These are phyloP conservation scores for Fusarium nurragi DNA, from an alignment of 2,329 filamentous ascomycete genomes.

Conservation along the genomic window DNA sequence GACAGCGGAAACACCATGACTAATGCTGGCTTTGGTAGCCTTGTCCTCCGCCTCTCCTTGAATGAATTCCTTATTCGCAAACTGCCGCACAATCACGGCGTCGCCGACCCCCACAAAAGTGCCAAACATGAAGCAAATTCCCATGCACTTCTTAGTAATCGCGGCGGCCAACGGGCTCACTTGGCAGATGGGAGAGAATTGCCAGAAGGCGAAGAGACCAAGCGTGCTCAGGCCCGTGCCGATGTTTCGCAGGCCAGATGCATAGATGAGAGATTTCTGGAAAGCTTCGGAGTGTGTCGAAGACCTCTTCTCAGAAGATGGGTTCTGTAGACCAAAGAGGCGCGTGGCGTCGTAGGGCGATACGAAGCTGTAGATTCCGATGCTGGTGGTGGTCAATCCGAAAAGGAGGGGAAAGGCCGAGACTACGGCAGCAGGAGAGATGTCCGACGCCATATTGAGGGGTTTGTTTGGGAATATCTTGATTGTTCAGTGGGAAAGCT, in stretches of 20 bases:
- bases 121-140: slow-evolving; percentile 24
- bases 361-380: slow-evolving; percentile 33
- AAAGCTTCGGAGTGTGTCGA: slow-evolving; percentile 12
- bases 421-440: slow-evolving; percentile 1
- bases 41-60: slow-evolving; percentile 6
- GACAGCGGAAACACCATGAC: slow-evolving; percentile 10
- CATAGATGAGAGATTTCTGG: slow-evolving; percentile 21
- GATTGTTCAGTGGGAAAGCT: too few relatives aligned
- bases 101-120: slow-evolving; percentile 26
- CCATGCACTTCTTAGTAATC: slow-evolving; percentile 11
- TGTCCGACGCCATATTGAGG: slow-evolving; percentile 1
- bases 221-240: slow-evolving; percentile 17
- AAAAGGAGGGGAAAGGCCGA: slow-evolving; percentile 24
- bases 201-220: slow-evolving; percentile 26
- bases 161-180: slow-evolving; percentile 9
- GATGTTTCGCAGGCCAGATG: slow-evolving; percentile 17
- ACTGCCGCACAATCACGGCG: slow-evolving; percentile 19
- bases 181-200: slow-evolving; percentile 20
- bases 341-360: slow-evolving; percentile 22
- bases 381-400: slow-evolving; percentile 8
- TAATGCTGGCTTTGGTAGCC: slow-evolving; percentile 17
- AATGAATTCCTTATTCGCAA: slow-evolving; percentile 17
- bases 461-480: neutral
- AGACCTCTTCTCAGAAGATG: neutral
- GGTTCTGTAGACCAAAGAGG: slow-evolving; percentile 6